Base-by-base conservation (phyloP, 1,284 basidiomycete species). In the Irpex sp. region DNA sequence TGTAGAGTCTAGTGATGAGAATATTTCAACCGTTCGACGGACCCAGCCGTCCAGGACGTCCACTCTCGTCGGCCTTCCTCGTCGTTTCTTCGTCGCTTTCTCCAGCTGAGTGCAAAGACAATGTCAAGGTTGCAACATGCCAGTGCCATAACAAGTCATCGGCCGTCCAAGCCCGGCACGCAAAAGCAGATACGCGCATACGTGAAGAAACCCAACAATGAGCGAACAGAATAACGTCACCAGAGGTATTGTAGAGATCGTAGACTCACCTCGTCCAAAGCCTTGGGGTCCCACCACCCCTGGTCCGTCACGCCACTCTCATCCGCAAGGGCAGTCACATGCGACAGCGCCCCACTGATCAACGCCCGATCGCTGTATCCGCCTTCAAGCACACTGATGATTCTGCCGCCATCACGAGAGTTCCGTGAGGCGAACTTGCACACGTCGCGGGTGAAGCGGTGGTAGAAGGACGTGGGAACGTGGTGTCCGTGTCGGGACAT, bases 401-500 rank as follows among this genome's bases (percentile, higher is more conserved):
- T 72, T 6, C 31, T 33, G 31, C 31, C 31, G 58, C 90, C 85
- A 0, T 95, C 94, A 0, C 75, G 69, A 0, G 93, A 87, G 65
- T 88, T 86, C 31, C 76, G 69, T 51, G 92, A 83, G 1, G 92
- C 89, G 61, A 98, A 86, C 0, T 67, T 71, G 50, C 85, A 82
- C 0, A 88, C 85, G 69, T 97, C 94, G 3, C 77, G 79, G 0
- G 94, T 90, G 70, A 98, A 97, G 5, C 85, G 88, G 69, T 90
- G 80, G 75, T 93, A 99, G 77, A 98, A 98, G 0, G 87, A 86
- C 0, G 88, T 83, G 0, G 97, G 97, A 0, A 98, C 95, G 64
- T 90, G 89, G 15, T 95, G 88, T 53, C 87, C 84, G 74, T 98
- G 97, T 5, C 97, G 82, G 56, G 94, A 94, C 97, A 99, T 99